phyloP scores from a whole-genome alignment of 2,329 filamentous ascomycete genomes.

The Xylariomycetidae sp. region DNA sequence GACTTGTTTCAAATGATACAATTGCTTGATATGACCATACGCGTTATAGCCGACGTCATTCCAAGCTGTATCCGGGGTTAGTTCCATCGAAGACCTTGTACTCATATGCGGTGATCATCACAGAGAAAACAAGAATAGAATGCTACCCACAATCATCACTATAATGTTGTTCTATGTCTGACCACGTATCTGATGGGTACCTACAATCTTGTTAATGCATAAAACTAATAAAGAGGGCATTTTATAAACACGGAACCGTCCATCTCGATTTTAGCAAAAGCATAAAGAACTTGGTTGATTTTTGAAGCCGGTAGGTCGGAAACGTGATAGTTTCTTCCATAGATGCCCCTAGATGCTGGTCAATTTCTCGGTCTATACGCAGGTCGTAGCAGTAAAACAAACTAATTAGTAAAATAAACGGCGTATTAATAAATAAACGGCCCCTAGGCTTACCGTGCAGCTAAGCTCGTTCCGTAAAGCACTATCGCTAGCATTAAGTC shows the following conservation, averaged over 20 bases:
- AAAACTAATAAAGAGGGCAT: background rate
- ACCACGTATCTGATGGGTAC: conserved; percentile 62
- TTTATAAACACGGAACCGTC: conserved; percentile 68
- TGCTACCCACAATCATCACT: conserved; percentile 52
- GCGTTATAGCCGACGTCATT: too few species aligned
- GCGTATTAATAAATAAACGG: conserved; percentile 36
- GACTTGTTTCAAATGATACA: too few species aligned
- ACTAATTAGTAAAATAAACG: conserved; percentile 49
- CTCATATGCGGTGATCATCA: too few species aligned
- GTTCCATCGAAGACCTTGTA: too few species aligned
- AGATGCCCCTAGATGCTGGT: conserved; percentile 57
- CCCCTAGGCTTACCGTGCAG: too few species aligned
- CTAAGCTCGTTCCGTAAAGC: too few species aligned
- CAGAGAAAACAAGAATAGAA: background rate
- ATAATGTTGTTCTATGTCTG: conserved; percentile 72
- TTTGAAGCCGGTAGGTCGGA: conserved; percentile 64
- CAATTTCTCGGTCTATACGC: conserved; percentile 5
- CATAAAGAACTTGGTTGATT: conserved; percentile 73
- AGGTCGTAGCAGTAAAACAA: conserved; percentile 3
- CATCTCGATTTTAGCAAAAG: conserved; percentile 71
- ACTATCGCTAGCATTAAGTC: too few species aligned
- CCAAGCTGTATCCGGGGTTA: conserved; percentile 27
- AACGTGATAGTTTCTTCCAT: conserved; percentile 67
- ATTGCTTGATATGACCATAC: too few species aligned
- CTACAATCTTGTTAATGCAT: conserved; percentile 27